These are phyloP conservation scores for Ceratocystis huliohia DNA, from an alignment of 2,329 filamentous ascomycete genomes.

Conservation along the genomic window DNA sequence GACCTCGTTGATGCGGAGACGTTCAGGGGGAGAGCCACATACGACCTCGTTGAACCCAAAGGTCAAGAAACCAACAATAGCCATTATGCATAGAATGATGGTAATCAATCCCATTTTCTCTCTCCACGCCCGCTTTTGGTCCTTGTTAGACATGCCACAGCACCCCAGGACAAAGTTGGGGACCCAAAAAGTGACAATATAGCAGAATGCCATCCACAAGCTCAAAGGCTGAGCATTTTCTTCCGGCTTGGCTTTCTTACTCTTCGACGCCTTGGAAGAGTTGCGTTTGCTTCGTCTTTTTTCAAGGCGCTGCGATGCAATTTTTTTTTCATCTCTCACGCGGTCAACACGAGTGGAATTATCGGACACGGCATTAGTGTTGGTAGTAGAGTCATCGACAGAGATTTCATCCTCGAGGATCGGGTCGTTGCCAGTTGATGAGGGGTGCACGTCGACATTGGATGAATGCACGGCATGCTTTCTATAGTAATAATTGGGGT, in stretches of 20 bases:
- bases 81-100: constrained; percentile 78
- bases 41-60: constrained; percentile 91
- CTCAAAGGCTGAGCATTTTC: constrained; percentile 67
- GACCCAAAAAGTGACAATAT: constrained; percentile 86
- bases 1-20: constrained; percentile 74
- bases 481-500: constrained; percentile 92
- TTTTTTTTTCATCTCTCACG: constrained; percentile 29
- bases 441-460: constrained; percentile 81
- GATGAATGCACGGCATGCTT: constrained; percentile 88
- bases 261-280: constrained; percentile 39
- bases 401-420: constrained; percentile 66
- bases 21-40: constrained; percentile 57
- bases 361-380: constrained; percentile 35
- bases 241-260: constrained; percentile 41
- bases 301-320: constrained; percentile 25
- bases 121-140: constrained; percentile 84
- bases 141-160: constrained; percentile 73
- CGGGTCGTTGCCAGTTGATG: constrained; percentile 83
- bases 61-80: constrained; percentile 83
- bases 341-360: constrained; percentile 31
- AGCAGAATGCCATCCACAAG: constrained; percentile 91
- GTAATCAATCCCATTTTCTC: constrained; percentile 97
- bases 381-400: constrained; percentile 40
- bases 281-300: constrained; percentile 28
- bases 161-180: constrained; percentile 74